phyloP scores from a whole-genome alignment of 768 basidiomycete genomes.

The Hemileccinum impolitum region DNA sequence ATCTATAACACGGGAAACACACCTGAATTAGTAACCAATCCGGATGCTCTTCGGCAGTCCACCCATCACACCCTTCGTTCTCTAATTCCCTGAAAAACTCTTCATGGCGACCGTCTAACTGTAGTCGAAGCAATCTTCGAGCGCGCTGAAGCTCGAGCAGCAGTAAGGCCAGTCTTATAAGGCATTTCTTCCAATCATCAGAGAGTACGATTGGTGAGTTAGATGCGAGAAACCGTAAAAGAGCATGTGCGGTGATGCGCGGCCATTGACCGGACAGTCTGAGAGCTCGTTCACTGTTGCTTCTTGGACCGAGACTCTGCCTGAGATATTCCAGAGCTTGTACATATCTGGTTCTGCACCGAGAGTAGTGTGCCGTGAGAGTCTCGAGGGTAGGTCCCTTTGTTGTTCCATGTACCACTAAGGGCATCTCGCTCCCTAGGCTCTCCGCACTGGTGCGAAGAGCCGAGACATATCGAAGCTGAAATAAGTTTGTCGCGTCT shows the following conservation, averaged over 20 bases:
- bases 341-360: constrained; percentile 5
- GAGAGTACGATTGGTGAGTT: constrained; percentile 15
- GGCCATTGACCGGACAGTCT: constrained; percentile 36
- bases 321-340: not conserved
- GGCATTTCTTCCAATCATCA: constrained; percentile 28
- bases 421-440: constrained; percentile 1
- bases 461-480: not conserved
- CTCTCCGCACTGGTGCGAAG: not conserved
- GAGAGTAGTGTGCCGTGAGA: constrained; percentile 10
- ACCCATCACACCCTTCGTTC: constrained; percentile 23
- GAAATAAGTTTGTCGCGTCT: not conserved
- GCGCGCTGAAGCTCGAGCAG: constrained; percentile 36
- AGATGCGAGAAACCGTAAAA: constrained; percentile 33
- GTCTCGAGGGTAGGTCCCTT: not conserved
- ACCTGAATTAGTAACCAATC: constrained; percentile 50
- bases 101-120: constrained; percentile 19
- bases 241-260: constrained; percentile 26
- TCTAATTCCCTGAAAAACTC: constrained; percentile 30
- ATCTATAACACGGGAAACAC: not conserved
- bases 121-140: constrained; percentile 32
- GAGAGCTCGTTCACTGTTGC: constrained; percentile 16
- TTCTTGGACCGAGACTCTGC: constrained; percentile 13
- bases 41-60: constrained; percentile 18
- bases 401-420: not conserved
- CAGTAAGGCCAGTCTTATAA: constrained; percentile 29